Conservation (phyloP, 352 stramenopile genomes). For the Pythium utonaiense region DNA sequence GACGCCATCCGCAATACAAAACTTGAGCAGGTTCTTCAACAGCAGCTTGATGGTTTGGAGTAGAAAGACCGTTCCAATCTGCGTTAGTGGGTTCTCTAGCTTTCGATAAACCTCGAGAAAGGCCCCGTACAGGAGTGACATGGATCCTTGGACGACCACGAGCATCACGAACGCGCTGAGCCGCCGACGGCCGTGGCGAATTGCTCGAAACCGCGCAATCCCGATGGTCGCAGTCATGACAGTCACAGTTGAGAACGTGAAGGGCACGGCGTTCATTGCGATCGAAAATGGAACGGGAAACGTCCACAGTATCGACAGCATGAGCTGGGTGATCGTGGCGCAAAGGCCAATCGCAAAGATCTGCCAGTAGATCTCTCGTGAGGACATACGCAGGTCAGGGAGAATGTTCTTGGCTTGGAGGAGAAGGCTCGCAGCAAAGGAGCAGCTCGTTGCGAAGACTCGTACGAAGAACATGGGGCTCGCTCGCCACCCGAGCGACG, state of each 20-base stretch:
- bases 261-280: no score
- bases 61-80: conserved; percentile 23
- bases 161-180: conserved; percentile 17
- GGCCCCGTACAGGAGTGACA: conserved; percentile 34
- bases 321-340: neutral
- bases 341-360: neutral
- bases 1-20: neutral
- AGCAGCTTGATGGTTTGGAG: conserved; percentile 32
- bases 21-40: conserved; percentile 36
- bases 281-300: no score
- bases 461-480: neutral
- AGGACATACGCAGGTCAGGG: neutral
- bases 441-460: neutral
- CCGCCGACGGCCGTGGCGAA: conserved; percentile 17
- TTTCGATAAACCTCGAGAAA: conserved; percentile 32
- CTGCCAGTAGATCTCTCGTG: neutral
- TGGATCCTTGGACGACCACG: conserved; percentile 17
- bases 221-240: conserved; percentile 24
- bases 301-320: no score
- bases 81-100: neutral
- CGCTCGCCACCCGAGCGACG: neutral
- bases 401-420: conserved; percentile 5
- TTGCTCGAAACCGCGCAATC: conserved; percentile 13
- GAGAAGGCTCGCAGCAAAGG: no score
- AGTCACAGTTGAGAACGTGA: no score